Evolutionary conservation across 225 moss, liverwort and hornwort species (phyloP).

Genomic region (Thuidium tamariscinum): DNA sequence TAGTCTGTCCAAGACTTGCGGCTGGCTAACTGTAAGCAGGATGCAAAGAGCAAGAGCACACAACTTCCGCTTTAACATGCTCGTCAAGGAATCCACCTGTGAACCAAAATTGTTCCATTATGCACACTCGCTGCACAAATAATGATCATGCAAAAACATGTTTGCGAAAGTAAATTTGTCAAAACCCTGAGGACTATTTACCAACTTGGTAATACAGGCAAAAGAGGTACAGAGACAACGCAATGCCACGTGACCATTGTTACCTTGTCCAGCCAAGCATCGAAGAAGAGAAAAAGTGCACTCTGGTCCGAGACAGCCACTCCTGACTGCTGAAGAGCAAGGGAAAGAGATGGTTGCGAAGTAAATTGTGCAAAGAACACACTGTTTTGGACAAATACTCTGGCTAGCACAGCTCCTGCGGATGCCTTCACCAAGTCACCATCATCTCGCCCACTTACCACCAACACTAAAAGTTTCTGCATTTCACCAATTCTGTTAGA

Average conservation of each 20-base stretch:
- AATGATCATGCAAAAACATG: not conserved
- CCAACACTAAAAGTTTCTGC: constrained; percentile 90
- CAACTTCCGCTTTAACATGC: constrained; percentile 82
- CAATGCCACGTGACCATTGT: not conserved
- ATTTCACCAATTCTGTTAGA: constrained; percentile 5
- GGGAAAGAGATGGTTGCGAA: constrained; percentile 81
- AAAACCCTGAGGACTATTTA: not conserved
- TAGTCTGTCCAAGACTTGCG: constrained; percentile 90
- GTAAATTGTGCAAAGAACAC: constrained; percentile 91
- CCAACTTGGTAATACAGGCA: not conserved
- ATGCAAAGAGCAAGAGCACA: constrained; percentile 96
- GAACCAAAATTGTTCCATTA: not conserved
- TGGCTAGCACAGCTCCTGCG: constrained; percentile 88
- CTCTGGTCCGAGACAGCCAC: constrained; percentile 83
- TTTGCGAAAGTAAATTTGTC: not conserved
- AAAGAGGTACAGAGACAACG: not conserved
- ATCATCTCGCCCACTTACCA: constrained; percentile 85
- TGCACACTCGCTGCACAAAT: not conserved
- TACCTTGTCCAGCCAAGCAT: constrained; percentile 99
- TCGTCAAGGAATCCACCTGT: constrained; percentile 96
- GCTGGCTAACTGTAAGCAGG: constrained; percentile 80
- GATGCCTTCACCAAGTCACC: constrained; percentile 93
- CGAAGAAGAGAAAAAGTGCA: constrained; percentile 95
- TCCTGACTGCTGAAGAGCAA: constrained; percentile 90
- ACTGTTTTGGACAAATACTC: constrained; percentile 95